Evolutionary conservation across 2,329 filamentous ascomycete genomes (phyloP).

Genomic region (Fusarium sp.): DNA sequence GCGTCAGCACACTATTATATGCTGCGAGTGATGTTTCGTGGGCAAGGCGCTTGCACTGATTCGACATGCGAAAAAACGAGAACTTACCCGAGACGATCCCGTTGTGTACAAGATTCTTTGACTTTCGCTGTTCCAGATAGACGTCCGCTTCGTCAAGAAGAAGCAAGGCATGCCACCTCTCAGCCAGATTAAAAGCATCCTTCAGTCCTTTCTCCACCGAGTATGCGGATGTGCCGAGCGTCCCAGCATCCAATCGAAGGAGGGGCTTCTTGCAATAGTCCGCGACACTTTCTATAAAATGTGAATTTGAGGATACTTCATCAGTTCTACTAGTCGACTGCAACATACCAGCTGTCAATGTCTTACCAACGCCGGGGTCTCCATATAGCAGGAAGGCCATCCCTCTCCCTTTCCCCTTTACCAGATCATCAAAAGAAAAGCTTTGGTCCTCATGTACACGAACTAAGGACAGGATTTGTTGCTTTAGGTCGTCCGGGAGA

Average conservation of each 20-base stretch:
- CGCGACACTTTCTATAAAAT: background rate
- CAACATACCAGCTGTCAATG: background rate
- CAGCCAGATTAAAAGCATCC: background rate
- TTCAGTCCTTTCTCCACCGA: background rate
- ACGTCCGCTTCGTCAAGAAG: constrained; percentile 5
- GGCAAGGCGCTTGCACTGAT: too few species aligned
- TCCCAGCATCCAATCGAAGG: background rate
- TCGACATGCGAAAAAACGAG: too few species aligned
- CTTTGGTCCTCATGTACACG: too few species aligned
- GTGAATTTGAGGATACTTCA: too few species aligned
- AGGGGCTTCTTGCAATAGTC: background rate
- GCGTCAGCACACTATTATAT: too few species aligned
- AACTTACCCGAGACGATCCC: background rate
- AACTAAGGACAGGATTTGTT: too few species aligned
- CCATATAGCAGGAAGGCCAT: too few species aligned
- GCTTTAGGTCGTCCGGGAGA: too few species aligned
- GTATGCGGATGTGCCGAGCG: background rate
- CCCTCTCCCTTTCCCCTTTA: too few species aligned
- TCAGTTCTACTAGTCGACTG: background rate
- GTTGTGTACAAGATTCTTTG: constrained; percentile 1
- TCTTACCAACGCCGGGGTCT: background rate
- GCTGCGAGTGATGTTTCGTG: too few species aligned
- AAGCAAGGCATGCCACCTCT: background rate
- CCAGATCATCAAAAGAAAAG: too few species aligned
- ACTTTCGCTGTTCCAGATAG: background rate